Evolutionary conservation across 805 yeast genomes (phyloP), one percentile per base, ranked within the genome.

Genomic region (Clavispora fructus): DNA sequence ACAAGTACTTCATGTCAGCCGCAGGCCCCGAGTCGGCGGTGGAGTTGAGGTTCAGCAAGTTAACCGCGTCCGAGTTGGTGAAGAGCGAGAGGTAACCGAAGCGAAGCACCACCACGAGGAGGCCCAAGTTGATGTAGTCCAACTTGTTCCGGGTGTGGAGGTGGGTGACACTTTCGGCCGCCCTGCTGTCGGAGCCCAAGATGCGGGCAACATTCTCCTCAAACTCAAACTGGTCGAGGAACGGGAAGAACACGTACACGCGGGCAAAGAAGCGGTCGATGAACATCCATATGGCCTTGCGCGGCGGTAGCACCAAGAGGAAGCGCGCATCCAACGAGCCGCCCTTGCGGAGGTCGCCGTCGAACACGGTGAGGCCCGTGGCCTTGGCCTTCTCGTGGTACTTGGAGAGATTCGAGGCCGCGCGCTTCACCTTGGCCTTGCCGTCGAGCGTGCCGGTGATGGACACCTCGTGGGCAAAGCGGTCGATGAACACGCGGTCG

Each of bases 181-280:
- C 52, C 13, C 39, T 27, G 38, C 41, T 29, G 8, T 35, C 39
- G 12, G 53, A 41, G n/a, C 62, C 63, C 13, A 65, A 43, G 16
- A 64, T 48, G 29, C 39, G 51, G 17, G 46, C 35, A 9, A 64
- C 32, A 7, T 55, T 47, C 4, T 44, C 51, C 38, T 54, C 58
- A 25, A 65, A 58, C 10, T 52, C 59, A 11, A 38, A 19, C 45
- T 65, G 65, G 47, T 65, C 70, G 9, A 65, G 63, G 50, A 77
- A 80, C 3, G 94, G 91, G 54, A 84, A 69, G 46, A 77, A 82
- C 12, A 86, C 76, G 58, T 85, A 85, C 6, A 84, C 63, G 30
- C 73, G 69, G 10, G 70, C 71, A 58, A 65, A 65, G 39, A 58
- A 65, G 4, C 63, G 53, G 38, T 59, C 59, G 17, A 59, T 46